These are phyloP conservation scores for Penicillium dipodomyicola DNA, from an alignment of 495 filamentous ascomycete species.

Conservation along the genomic window DNA sequence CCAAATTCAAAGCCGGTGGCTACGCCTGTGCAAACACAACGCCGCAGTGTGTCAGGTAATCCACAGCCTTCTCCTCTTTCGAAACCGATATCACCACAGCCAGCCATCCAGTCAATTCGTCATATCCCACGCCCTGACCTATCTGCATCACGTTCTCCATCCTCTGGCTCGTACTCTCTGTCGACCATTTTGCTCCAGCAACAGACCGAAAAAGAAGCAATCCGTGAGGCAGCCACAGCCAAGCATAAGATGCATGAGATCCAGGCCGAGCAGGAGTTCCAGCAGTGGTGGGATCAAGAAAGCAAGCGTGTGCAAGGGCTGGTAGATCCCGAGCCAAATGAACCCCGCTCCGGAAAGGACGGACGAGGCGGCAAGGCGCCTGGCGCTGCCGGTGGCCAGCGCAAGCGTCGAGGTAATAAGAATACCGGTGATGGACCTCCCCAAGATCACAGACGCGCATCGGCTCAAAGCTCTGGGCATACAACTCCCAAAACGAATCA, in stretches of 20 bases:
- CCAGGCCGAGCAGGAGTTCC: constrained; percentile 93
- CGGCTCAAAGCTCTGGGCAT: constrained; percentile 1
- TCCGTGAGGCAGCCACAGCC: constrained; percentile 73
- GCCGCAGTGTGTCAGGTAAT: constrained; percentile 31
- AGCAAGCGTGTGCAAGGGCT: constrained; percentile 67
- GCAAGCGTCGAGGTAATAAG: constrained; percentile 35
- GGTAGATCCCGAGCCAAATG: constrained; percentile 51
- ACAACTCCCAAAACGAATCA: constrained; percentile 15
- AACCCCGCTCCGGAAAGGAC: constrained; percentile 27
- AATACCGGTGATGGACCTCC: constrained; percentile 9
- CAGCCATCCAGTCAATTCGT: constrained; percentile 49
- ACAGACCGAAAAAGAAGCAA: constrained; percentile 75
- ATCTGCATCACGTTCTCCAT: constrained; percentile 41
- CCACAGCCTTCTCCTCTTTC: constrained; percentile 21
- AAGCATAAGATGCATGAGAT: constrained; percentile 90
- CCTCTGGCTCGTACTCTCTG: constrained; percentile 66
- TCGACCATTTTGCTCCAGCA: constrained; percentile 88
- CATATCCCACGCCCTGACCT: constrained; percentile 45
- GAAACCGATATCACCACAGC: constrained; percentile 29
- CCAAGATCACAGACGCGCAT: constrained; percentile 8
- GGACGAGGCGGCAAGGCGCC: constrained; percentile 28
- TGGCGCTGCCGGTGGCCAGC: constrained; percentile 15
- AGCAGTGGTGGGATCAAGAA: constrained; percentile 97
- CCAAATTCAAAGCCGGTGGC: constrained; percentile 29
- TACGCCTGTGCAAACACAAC: constrained; percentile 29